Percentiles rank a stretch among this genome's conserved stretches.
Conservation (phyloP, 1,139 yeast species). For the Pichia sp. region DNA sequence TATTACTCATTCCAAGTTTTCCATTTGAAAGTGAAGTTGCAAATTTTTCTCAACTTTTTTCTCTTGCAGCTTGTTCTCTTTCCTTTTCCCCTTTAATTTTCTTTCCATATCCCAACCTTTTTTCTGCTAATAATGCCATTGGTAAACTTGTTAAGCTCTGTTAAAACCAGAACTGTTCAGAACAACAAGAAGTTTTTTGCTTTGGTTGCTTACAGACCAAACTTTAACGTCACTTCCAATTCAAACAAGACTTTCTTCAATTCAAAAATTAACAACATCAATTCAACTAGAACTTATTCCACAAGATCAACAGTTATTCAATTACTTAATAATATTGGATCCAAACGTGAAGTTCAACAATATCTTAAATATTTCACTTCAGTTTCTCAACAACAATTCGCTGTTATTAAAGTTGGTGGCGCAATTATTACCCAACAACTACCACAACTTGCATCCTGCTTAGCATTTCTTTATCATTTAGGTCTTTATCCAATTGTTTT, state of each 20-base stretch:
- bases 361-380: constrained; percentile 94
- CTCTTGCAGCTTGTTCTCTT: not conserved
- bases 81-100: not conserved
- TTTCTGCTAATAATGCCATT: constrained; percentile 7
- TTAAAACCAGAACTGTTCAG: constrained; percentile 2
- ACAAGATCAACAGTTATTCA: constrained; percentile 95
- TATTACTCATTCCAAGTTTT: not conserved
- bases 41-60: constrained; percentile 2
- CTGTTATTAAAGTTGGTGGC: constrained; percentile 98
- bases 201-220: constrained; percentile 11
- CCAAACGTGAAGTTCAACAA: constrained; percentile 96
- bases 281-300: constrained; percentile 32
- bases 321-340: constrained; percentile 88
- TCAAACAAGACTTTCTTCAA: not conserved
- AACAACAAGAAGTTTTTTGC: constrained; percentile 9
- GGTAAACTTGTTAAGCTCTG: constrained; percentile 8
- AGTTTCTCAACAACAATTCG: constrained; percentile 92
- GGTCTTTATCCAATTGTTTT: constrained; percentile 94
- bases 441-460: constrained; percentile 87
- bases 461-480: constrained; percentile 93
- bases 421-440: constrained; percentile 95
- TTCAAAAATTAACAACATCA: not conserved
- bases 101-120: not conserved
- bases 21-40: not conserved
- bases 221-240: not conserved